phyloP scores from a whole-genome alignment of 371 early-diverging fungal species.

The Rhizopus microsporus region DNA sequence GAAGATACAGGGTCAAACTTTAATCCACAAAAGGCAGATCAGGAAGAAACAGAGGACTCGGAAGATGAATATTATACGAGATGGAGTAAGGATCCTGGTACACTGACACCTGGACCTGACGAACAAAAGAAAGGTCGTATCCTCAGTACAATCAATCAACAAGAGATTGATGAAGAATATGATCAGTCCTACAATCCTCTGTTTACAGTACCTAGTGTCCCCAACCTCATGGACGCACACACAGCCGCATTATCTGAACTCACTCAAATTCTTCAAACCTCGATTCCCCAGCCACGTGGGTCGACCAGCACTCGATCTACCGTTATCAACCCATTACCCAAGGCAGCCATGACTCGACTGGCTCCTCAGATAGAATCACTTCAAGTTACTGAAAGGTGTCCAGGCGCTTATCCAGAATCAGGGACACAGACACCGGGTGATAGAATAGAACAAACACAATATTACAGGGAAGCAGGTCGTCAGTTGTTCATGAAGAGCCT shows the following conservation, averaged over 20 bases:
- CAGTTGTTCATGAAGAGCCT: conserved; percentile 42
- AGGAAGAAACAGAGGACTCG: conserved; percentile 28
- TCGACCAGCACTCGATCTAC: conserved; percentile 10
- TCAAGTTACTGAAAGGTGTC: conserved; percentile 13
- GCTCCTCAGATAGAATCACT: conserved; percentile 10
- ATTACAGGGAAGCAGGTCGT: conserved; percentile 30
- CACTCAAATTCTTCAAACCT: conserved; percentile 39
- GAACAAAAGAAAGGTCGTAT: conserved; percentile 14
- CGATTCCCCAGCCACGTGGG: conserved; percentile 26
- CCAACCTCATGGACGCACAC: conserved; percentile 50
- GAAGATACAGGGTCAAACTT: conserved; percentile 10
- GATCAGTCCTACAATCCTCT: conserved; percentile 52
- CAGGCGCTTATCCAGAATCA: conserved; percentile 42
- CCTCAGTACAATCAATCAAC: conserved; percentile 17
- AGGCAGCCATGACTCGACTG: conserved; percentile 23
- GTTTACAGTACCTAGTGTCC: conserved; percentile 54
- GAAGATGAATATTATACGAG: conserved; percentile 46
- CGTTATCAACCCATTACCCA: conserved; percentile 36
- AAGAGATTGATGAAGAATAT: conserved; percentile 52
- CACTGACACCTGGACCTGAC: conserved; percentile 38
- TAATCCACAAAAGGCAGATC: conserved; percentile 6
- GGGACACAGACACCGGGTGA: conserved; percentile 19
- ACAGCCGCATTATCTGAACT: conserved; percentile 43
- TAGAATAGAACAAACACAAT: neutral
- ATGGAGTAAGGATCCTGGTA: conserved; percentile 48